phyloP scores from a whole-genome alignment of 1,284 basidiomycete genomes.

The Cystobasidiaceae sp. region DNA sequence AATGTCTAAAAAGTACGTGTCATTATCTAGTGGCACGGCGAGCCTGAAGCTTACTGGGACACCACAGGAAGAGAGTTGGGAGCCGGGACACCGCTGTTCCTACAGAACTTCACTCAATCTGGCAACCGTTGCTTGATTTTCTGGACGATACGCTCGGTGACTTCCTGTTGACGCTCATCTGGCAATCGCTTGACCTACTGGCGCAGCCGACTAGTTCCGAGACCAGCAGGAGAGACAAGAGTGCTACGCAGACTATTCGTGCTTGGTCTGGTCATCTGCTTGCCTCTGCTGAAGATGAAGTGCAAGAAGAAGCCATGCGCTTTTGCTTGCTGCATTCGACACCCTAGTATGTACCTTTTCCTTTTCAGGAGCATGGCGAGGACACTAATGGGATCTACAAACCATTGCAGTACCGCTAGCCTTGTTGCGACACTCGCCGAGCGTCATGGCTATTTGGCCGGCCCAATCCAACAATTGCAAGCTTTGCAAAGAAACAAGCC shows the following conservation, averaged over 20 bases:
- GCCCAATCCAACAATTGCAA: no score
- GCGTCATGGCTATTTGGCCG: no score
- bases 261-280: constrained; percentile 38
- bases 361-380: neutral
- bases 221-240: constrained; percentile 3
- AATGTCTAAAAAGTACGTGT: constrained; percentile 65
- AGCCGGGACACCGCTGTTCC: constrained; percentile 54
- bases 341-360: neutral
- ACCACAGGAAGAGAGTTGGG: constrained; percentile 50
- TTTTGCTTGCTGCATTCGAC: constrained; percentile 7
- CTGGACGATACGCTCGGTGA: constrained; percentile 57
- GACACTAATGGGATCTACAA: neutral
- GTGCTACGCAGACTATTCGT: constrained; percentile 28
- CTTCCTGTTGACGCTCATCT: constrained; percentile 55
- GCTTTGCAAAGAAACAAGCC: no score
- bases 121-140: constrained; percentile 64
- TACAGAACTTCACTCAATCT: constrained; percentile 56
- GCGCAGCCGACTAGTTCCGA: neutral
- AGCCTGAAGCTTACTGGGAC: neutral
- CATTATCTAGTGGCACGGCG: neutral
- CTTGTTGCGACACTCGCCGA: no score
- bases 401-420: no score
- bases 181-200: constrained; percentile 54
- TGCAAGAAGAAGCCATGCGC: constrained; percentile 9
- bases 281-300: neutral